Conservation (phyloP, 345 rosid species). For the Brassica nigra region DNA sequence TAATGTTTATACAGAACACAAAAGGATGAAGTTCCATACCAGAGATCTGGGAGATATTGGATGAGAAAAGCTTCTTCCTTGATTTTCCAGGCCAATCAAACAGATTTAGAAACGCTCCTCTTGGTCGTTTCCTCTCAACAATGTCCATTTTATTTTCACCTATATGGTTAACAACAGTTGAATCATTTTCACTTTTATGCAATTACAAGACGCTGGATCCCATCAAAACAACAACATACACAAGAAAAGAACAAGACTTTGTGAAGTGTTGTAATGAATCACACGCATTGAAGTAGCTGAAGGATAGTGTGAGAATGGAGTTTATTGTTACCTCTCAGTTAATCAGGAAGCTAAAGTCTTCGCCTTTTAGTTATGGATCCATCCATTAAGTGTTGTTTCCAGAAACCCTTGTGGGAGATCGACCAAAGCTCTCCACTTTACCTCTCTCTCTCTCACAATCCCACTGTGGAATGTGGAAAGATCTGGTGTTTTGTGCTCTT, state of each 20-base stretch:
- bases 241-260: not conserved
- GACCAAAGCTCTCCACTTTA: slow-evolving; percentile 21
- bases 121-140: slow-evolving; percentile 60
- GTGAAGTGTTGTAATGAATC: not conserved
- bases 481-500: not conserved
- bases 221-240: not conserved
- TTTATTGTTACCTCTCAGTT: not conserved
- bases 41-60: slow-evolving; percentile 37
- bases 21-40: slow-evolving; percentile 46
- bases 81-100: slow-evolving; percentile 98
- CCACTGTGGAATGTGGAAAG: not conserved
- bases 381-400: not conserved
- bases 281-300: not conserved
- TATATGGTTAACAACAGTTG: slow-evolving; percentile 31
- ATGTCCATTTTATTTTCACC: slow-evolving; percentile 58
- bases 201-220: not conserved
- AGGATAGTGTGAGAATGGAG: not conserved
- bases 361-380: slow-evolving; percentile 21
- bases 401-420: slow-evolving; percentile 1
- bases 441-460: slow-evolving; percentile 12
- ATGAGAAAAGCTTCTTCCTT: slow-evolving; percentile 85
- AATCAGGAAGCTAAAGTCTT: slow-evolving; percentile 24
- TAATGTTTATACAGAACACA: not conserved
- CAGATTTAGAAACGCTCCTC: slow-evolving; percentile 69
- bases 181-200: not conserved